Evolutionary conservation across 441 rosid species (phyloP), one percentile per base, ranked within the genome.

Genomic region (Croton setiger): DNA sequence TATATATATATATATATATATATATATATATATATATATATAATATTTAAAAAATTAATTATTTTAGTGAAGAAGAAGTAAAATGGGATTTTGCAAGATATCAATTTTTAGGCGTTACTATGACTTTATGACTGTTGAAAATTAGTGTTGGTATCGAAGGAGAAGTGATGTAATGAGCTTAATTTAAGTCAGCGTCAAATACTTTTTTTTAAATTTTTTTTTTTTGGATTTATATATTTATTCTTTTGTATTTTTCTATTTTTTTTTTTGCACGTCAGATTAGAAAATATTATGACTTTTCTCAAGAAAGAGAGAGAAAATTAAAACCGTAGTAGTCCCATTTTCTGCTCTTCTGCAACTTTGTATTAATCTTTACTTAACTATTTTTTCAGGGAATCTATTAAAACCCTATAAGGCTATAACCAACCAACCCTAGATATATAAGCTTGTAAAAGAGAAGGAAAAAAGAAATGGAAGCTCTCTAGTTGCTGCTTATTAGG

Each of bases 101-200:
- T 65, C 35, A 33, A 67, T 66, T 27, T n/a, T 27, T 27, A 62
- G 52, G 78, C 81, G 79, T 80, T 79, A 75, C 67, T 47, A 59
- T 73, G 53, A 36, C 7, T 7, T 51, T 35, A 17, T 60, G 27
- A 59, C 36, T 31, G 59, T 55, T 72, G 56, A 67, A 68, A 51
- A 52, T 18, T 18, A 15, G 10, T 62, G 54, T 61, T 67, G 33
- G 41, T 45, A 57, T 74, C 61, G 64, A 75, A 68, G 76, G 61
- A 21, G 49, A 7, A 35, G 70, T 12, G 60, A 39, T 27, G 31
- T 27, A 27, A 0, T 27, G 31, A 27, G 31, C 2, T 27, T 27
- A 27, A 27, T 39, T 71, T 66, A 39, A 48, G 69, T 14, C 71
- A 51, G 23, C 69, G 81, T 74, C 79, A 72, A 75, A 70, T 54